Percentiles rank a stretch among this genome's conserved stretches.
Conservation (phyloP, 768 basidiomycete genomes). For the Sporobolomyces roseus region DNA sequence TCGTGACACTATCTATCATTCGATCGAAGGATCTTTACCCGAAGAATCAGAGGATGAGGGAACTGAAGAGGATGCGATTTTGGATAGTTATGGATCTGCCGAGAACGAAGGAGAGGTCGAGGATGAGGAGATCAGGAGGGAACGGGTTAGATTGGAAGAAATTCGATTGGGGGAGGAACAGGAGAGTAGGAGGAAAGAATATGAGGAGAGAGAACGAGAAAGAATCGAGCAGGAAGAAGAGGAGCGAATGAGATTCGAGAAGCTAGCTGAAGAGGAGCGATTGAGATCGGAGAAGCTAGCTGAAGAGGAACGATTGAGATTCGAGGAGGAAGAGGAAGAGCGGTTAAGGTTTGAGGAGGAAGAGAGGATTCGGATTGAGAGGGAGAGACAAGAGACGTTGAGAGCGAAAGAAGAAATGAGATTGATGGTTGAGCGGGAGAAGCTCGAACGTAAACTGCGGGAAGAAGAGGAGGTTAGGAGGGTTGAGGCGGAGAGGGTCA, state of each 20-base stretch:
- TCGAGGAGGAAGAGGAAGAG: not conserved
- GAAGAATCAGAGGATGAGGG: not conserved
- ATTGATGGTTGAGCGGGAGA: constrained; percentile 25
- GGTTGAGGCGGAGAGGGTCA: constrained; percentile 1
- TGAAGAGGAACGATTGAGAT: not conserved
- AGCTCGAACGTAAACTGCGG: constrained; percentile 11
- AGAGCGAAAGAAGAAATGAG: constrained; percentile 32
- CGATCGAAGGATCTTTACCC: not conserved
- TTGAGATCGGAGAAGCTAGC: not conserved
- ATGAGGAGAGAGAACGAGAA: constrained; percentile 2
- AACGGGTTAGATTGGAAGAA: constrained; percentile 21
- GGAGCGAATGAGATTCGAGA: not conserved
- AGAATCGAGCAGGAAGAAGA: not conserved
- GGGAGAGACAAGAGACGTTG: not conserved
- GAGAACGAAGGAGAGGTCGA: not conserved
- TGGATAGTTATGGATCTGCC: not conserved
- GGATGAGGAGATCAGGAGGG: not conserved
- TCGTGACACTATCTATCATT: too few species aligned
- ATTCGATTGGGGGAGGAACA: constrained; percentile 27
- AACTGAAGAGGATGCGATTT: not conserved
- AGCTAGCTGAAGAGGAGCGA: not conserved
- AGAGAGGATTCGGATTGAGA: not conserved
- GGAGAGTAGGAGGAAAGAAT: constrained; percentile 22
- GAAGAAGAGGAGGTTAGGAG: constrained; percentile 19
- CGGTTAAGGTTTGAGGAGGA: not conserved